phyloP scores from a whole-genome alignment of 2,329 filamentous ascomycete species.

The Fusarium chuoi region DNA sequence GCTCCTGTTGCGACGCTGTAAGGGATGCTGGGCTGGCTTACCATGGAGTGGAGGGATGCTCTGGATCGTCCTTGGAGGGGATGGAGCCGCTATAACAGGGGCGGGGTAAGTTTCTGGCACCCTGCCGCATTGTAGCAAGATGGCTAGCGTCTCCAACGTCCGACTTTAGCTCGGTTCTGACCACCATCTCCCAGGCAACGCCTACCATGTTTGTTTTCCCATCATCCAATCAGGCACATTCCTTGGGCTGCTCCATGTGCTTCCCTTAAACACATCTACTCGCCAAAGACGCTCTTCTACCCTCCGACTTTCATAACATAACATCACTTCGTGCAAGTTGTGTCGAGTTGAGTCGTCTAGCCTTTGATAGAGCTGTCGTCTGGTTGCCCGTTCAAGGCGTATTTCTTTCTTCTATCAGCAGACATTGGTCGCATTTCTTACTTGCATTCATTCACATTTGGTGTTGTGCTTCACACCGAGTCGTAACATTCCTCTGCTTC shows the following conservation, averaged over 20 bases:
- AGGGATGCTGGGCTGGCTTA: slow-evolving; percentile 12
- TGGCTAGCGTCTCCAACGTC: slow-evolving; percentile 42
- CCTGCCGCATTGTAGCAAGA: slow-evolving; percentile 44
- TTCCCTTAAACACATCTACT: slow-evolving; percentile 49
- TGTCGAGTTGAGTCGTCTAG: slow-evolving; percentile 29
- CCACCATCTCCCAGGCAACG: slow-evolving; percentile 44
- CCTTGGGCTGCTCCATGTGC: slow-evolving; percentile 29
- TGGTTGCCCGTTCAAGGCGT: slow-evolving; percentile 33
- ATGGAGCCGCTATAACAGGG: slow-evolving; percentile 34
- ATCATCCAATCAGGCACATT: slow-evolving; percentile 44
- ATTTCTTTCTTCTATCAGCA: slow-evolving; percentile 41
- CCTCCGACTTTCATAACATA: slow-evolving; percentile 40
- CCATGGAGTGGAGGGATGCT: slow-evolving; percentile 23
- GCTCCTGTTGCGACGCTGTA: slow-evolving; percentile 33
- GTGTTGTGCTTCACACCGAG: slow-evolving; percentile 22
- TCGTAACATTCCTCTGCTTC: slow-evolving; percentile 47
- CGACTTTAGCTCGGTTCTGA: slow-evolving; percentile 28
- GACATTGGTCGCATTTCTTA: slow-evolving; percentile 39
- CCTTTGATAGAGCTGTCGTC: slow-evolving; percentile 41
- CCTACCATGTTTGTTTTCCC: slow-evolving; percentile 47
- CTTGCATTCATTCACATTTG: slow-evolving; percentile 38
- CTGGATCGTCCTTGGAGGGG: slow-evolving; percentile 33
- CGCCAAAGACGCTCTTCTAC: slow-evolving; percentile 39
- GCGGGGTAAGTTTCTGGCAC: slow-evolving; percentile 39
- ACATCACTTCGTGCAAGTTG: slow-evolving; percentile 41